Evolutionary conservation across 208 protist genomes (phyloP).

Genomic region (Polymyxa betae): DNA sequence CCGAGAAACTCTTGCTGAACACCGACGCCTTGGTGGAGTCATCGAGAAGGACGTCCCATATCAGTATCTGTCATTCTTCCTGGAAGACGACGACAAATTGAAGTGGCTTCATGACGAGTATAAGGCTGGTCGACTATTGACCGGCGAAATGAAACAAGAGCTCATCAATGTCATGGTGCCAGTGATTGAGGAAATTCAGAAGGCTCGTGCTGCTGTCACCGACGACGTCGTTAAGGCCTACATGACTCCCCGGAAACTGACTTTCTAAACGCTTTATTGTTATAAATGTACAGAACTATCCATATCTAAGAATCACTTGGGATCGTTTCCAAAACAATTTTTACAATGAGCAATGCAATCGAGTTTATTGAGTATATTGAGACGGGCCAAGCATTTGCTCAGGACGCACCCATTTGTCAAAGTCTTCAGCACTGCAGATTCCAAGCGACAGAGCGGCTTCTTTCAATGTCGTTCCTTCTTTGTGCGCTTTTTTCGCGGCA

Average conservation of each 20-base stretch:
- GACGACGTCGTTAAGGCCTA: conserved; percentile 59
- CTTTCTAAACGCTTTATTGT: background rate
- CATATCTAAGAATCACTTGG: too few species aligned
- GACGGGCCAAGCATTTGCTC: conserved; percentile 52
- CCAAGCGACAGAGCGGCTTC: conserved; percentile 53
- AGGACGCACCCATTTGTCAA: conserved; percentile 56
- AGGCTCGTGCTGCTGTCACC: conserved; percentile 53
- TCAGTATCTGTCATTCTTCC: conserved; percentile 94
- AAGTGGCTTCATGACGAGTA: conserved; percentile 84
- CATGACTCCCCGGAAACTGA: conserved; percentile 53
- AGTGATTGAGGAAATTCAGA: conserved; percentile 85
- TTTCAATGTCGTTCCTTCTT: conserved; percentile 59
- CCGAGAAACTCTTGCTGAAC: conserved; percentile 88
- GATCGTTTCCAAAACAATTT: background rate
- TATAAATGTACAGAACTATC: too few species aligned
- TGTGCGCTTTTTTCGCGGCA: conserved; percentile 60
- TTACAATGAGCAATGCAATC: background rate
- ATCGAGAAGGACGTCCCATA: conserved; percentile 88
- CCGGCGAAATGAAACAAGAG: conserved; percentile 92
- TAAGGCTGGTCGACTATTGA: conserved; percentile 89
- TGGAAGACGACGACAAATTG: conserved; percentile 88
- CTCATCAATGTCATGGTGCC: conserved; percentile 85
- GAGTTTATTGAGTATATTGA: background rate
- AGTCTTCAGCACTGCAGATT: conserved; percentile 53
- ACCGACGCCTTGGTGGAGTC: conserved; percentile 86